Evolutionary conservation across 192 early-diverging fungal species (phyloP), one percentile per base, ranked within the genome.

Genomic region (Entomortierella lignicola): DNA sequence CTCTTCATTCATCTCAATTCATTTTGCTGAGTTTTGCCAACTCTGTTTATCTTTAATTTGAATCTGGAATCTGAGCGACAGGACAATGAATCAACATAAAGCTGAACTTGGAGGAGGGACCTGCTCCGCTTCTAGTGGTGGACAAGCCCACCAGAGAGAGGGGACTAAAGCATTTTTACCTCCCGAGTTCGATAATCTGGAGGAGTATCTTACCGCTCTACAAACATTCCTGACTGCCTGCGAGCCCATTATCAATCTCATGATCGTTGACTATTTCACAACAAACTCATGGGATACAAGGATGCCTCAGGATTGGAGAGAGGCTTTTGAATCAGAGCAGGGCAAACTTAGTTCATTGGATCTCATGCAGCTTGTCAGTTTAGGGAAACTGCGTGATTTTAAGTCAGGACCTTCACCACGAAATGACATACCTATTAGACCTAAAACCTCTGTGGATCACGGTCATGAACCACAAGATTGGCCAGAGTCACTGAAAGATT

Each of bases 211-310:
- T n/a, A 27, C 12, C 20, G 26, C 37, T 18, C 61, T 77, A 31
- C 60, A 58, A 10, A 25, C 60, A 8, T 77, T 77, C 27, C 43
- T 77, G 18, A 8, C 31, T 1, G 15, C 31, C 6, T 77, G 66
- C 21, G 74, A 77, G 23, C 66, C 74, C 7, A n/a, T 77, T 7
- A 77, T 60, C 1, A 50, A 69, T 32, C 61, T 77, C 4, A 77
- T 77, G 74, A 83, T 87, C 62, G 86, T 87, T 15, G 82, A 87
- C 51, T 87, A 83, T 43, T 63, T 85, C 30, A 82, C 86, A 1
- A 72, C 71, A 12, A 73, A 85, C 63, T 83, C 81, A n/a, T 85
- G 84, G 84, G 69, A 82, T 4, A 56, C 79, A 11, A 25, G 74
- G 57, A 65, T 87, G 48, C 75, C 81, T 51, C 51, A 63, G 26